Evolutionary conservation across 768 basidiomycete genomes (phyloP).

Genomic region (Suillus fuscotomentosus): DNA sequence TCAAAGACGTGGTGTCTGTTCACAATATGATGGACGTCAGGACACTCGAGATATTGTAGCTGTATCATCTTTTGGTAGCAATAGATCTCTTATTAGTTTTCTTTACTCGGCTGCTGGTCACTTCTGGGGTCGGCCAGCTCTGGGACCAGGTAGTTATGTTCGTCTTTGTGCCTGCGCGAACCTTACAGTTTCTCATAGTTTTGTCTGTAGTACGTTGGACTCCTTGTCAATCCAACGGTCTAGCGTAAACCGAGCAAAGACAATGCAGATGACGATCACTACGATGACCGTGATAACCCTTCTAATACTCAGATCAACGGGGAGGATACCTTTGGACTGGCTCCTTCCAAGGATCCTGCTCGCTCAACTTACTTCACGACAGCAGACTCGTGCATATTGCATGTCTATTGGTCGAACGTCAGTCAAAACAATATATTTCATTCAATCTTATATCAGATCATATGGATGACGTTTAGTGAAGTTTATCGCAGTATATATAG

Average conservation of each 20-base stretch:
- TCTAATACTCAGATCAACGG: not conserved
- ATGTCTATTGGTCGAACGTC: no score
- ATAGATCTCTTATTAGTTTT: no score
- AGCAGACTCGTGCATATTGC: no score
- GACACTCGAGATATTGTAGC: no score
- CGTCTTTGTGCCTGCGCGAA: no score
- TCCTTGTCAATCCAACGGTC: conserved; percentile 46
- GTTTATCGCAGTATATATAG: no score
- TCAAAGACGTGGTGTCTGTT: no score
- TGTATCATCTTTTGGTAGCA: no score
- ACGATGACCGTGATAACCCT: conserved; percentile 5
- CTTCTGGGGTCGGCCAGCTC: conserved; percentile 36
- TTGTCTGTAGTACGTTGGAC: conserved; percentile 46
- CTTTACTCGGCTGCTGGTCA: conserved; percentile 33
- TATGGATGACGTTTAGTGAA: no score
- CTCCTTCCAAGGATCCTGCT: conserved; percentile 22
- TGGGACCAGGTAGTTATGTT: conserved; percentile 61
- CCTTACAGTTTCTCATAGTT: conserved; percentile 42
- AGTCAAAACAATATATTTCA: no score
- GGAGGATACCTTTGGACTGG: not conserved
- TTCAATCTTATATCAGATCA: no score
- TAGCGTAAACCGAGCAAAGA: conserved; percentile 34
- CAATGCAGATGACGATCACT: conserved; percentile 30
- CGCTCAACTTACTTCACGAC: conserved; percentile 11
- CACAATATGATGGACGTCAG: no score